Conservation (phyloP, 2,329 filamentous ascomycete species). For the Aspergillus clavatus region DNA sequence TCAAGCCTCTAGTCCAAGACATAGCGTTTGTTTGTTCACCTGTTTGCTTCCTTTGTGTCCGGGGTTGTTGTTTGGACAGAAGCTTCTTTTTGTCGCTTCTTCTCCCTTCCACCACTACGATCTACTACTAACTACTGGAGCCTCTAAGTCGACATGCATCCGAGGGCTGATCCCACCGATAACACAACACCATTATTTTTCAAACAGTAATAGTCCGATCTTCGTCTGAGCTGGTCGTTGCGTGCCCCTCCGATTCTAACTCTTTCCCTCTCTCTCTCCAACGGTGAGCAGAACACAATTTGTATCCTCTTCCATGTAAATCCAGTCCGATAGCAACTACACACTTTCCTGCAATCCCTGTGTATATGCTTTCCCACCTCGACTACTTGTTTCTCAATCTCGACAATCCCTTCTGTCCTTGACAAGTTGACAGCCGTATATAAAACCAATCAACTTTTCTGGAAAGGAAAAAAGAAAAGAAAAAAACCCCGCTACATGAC, state of each 20-base stretch:
- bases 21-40: not conserved
- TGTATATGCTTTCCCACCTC: not conserved
- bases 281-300: too few species aligned
- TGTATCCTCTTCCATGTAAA: too few species aligned
- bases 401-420: too few species aligned
- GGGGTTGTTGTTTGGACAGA: not conserved
- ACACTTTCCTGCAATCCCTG: not conserved
- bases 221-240: slow-evolving; percentile 15
- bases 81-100: not conserved
- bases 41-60: not conserved
- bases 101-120: not conserved
- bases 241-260: slow-evolving; percentile 11
- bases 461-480: too few species aligned
- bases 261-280: too few species aligned
- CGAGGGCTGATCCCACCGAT: slow-evolving; percentile 14
- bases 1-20: too few species aligned
- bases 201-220: slow-evolving; percentile 9
- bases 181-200: slow-evolving; percentile 8
- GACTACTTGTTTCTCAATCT: not conserved
- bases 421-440: not conserved
- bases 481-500: too few species aligned
- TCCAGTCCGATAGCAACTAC: too few species aligned
- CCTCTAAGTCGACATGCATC: slow-evolving; percentile 13
- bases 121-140: not conserved
- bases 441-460: not conserved